Evolutionary conservation across 106 monocot genomes (phyloP).

Genomic region (Dioscorea alata): DNA sequence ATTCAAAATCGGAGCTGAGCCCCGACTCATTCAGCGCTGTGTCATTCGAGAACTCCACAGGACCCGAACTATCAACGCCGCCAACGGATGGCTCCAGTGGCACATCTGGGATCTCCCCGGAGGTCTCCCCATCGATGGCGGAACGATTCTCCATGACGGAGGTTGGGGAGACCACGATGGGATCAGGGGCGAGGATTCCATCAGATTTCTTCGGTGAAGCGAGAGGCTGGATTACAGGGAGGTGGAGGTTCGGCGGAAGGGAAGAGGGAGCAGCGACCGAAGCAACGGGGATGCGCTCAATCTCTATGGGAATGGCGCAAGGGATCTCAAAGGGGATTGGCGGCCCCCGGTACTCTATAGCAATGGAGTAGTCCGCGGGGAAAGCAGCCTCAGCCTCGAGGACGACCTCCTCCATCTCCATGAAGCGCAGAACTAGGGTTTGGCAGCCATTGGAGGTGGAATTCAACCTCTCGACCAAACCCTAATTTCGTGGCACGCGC

Average conservation of each 20-base stretch:
- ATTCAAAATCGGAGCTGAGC: constrained; percentile 13
- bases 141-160: constrained; percentile 47
- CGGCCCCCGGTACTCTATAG: constrained; percentile 80
- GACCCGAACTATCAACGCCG: constrained; percentile 23
- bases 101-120: constrained; percentile 5
- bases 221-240: constrained; percentile 53
- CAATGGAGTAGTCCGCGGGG: constrained; percentile 64
- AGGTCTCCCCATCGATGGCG: constrained; percentile 16
- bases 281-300: constrained; percentile 81
- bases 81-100: constrained; percentile 12
- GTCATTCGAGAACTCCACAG: constrained; percentile 20
- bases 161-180: constrained; percentile 25
- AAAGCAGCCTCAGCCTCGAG: not conserved
- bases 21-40: constrained; percentile 18
- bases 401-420: not conserved
- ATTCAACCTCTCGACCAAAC: not conserved
- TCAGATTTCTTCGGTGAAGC: constrained; percentile 13
- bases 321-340: constrained; percentile 73
- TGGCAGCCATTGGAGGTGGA: not conserved
- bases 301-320: constrained; percentile 71
- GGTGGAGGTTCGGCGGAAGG: constrained; percentile 12
- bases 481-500: constrained; percentile 6
- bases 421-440: too few relatives aligned
- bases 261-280: constrained; percentile 28
- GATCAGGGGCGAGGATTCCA: not conserved